Conservation (phyloP, 306 rosid genomes). For the Ochetophila trinervis region DNA sequence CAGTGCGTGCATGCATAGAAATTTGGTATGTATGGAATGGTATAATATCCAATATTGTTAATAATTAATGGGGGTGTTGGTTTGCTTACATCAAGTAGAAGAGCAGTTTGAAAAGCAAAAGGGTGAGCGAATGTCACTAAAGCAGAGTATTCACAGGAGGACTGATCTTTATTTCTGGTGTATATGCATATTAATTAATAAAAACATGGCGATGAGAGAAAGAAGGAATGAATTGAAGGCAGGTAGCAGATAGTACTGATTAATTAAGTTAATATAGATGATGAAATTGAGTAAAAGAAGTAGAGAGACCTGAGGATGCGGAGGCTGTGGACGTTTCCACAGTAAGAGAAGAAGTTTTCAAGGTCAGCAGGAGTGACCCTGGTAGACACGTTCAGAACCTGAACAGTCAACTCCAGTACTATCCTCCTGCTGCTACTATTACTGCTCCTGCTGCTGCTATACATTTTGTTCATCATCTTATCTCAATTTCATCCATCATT, state of each 20-base stretch:
- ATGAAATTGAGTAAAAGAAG: not conserved
- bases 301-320: slow-evolving; percentile 13
- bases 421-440: too few relatives aligned
- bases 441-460: too few relatives aligned
- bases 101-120: slow-evolving; percentile 34
- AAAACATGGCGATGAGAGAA: too few relatives aligned
- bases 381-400: slow-evolving; percentile 23
- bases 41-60: not conserved
- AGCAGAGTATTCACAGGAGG: slow-evolving; percentile 3
- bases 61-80: not conserved
- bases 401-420: slow-evolving; percentile 6
- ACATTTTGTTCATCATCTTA: too few relatives aligned
- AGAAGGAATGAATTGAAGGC: too few relatives aligned
- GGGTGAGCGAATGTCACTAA: slow-evolving; percentile 32
- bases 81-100: slow-evolving; percentile 18
- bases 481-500: too few relatives aligned
- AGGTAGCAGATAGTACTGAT: too few relatives aligned
- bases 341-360: slow-evolving; percentile 21
- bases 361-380: slow-evolving; percentile 9
- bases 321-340: slow-evolving; percentile 23
- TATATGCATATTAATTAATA: too few relatives aligned
- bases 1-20: not conserved
- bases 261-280: too few relatives aligned
- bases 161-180: slow-evolving; percentile 3
- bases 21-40: too few relatives aligned